phyloP scores from a whole-genome alignment of 169 alveolate genomes.

The Plasmodium malariae region DNA sequence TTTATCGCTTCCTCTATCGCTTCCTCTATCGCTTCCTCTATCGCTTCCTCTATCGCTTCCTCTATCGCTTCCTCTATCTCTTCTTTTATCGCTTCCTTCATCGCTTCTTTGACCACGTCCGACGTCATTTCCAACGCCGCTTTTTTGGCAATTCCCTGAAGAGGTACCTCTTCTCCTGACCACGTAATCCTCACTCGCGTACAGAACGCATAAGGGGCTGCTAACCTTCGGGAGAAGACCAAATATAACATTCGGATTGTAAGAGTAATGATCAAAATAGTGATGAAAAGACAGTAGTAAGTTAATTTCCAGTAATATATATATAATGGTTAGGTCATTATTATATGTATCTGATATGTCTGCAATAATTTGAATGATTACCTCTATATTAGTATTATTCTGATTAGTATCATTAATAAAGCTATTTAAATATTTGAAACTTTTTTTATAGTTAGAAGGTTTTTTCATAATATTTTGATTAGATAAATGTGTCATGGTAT shows the following conservation, averaged over 20 bases:
- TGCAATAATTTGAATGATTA: constrained; percentile 36
- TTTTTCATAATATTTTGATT: constrained; percentile 46
- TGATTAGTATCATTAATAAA: constrained; percentile 33
- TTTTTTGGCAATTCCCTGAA: not conserved
- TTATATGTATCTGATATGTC: constrained; percentile 27
- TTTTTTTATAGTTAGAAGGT: not conserved
- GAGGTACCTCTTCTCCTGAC: not conserved
- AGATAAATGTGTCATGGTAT: constrained; percentile 20
- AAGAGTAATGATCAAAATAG: constrained; percentile 46
- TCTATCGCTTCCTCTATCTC: too few relatives aligned
- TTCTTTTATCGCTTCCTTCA: not conserved
- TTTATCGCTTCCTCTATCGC: too few relatives aligned
- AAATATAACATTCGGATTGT: constrained; percentile 63
- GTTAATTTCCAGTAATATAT: constrained; percentile 40
- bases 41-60: too few relatives aligned
- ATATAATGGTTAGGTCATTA: constrained; percentile 50
- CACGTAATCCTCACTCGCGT: not conserved
- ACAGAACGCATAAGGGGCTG: constrained; percentile 48
- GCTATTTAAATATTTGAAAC: constrained; percentile 48
- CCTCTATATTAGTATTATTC: constrained; percentile 29
- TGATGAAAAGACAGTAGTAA: constrained; percentile 34
- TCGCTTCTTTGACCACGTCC: not conserved
- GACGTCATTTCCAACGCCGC: not conserved
- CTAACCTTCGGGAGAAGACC: constrained; percentile 16
- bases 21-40: too few relatives aligned